Base-by-base conservation (phyloP, 257 asterid species). In the Solanum peruvianum region DNA sequence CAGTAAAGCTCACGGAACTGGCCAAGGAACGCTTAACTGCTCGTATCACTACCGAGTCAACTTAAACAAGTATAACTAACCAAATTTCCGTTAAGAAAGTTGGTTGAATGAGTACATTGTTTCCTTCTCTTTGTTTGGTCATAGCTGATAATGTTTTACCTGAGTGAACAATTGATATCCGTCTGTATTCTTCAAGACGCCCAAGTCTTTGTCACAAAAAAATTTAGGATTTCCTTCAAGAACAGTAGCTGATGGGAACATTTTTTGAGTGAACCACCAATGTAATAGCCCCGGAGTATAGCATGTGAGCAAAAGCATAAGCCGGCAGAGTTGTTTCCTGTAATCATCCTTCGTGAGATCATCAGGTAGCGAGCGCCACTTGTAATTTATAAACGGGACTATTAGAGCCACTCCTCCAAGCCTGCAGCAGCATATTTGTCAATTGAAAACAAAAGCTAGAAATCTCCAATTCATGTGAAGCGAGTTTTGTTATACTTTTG, bases 221-320 rank as follows among this genome's bases (percentile, higher is more conserved):
- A 97, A 95, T 1, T 88, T 77, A 20, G 99, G 95, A 89, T 93
- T 97, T 85, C 94, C 91, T 42, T 95, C 98, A 16, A 94, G 98
- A 37, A 90, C 93, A 52, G 92, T 91, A 8, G 98, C 91, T 12
- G 98, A 93, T 16, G 98, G 98, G 91, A 97, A 97, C 67, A 97
- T 23, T 41, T 95, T 95, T 87, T 95, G 99, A 52, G 94, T 97
- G 76, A 95, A 87, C 98, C 98, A 96, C 99, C 98, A 95, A 88
- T 94, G 92, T 27, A 97, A 60, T 29, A 95, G 88, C 69, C 96
- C 90, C 0, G 98, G 99, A 37, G 95, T 86, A 42, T 90, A 90
- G 6, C 92, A 88, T 3, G 93, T 92, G 73, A 92, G 88, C 85
- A 89, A 88, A 77, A 93, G 83, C 52, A 90, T 67, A 93, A 93